phyloP scores from a whole-genome alignment of 768 basidiomycete species.

The Amanita phalloides region DNA sequence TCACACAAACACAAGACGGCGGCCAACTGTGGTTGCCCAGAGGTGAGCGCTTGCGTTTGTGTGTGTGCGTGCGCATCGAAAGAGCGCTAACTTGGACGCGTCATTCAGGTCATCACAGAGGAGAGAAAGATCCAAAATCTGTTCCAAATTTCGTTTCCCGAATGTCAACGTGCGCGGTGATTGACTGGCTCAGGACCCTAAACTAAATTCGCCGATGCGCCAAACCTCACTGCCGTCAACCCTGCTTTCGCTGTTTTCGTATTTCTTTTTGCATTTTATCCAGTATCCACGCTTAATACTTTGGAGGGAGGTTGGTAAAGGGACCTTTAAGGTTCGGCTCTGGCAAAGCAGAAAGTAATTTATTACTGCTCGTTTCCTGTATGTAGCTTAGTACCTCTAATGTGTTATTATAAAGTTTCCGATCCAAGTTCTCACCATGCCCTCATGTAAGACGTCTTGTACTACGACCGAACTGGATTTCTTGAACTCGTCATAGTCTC shows the following conservation, averaged over 20 bases:
- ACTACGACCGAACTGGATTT: not conserved
- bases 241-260: conserved; percentile 1
- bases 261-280: not conserved
- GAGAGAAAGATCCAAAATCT: conserved; percentile 35
- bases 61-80: not conserved
- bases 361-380: not conserved
- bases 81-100: not conserved
- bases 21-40: conserved; percentile 28
- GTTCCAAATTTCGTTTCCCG: conserved; percentile 31
- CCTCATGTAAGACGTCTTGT: conserved; percentile 19
- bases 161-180: conserved; percentile 30
- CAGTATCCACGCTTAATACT: not conserved
- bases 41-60: conserved; percentile 16
- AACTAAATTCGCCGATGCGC: not conserved
- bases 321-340: too few relatives aligned
- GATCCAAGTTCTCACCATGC: conserved; percentile 13
- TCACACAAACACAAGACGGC: conserved; percentile 34
- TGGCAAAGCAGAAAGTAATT: not conserved
- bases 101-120: conserved; percentile 26
- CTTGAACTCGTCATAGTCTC: conserved; percentile 29
- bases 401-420: not conserved
- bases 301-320: not conserved
- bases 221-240: not conserved
- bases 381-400: conserved; percentile 4
- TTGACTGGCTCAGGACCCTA: not conserved